phyloP scores from a whole-genome alignment of 2,329 filamentous ascomycete genomes.

The Microcyclospora tardicrescens region DNA sequence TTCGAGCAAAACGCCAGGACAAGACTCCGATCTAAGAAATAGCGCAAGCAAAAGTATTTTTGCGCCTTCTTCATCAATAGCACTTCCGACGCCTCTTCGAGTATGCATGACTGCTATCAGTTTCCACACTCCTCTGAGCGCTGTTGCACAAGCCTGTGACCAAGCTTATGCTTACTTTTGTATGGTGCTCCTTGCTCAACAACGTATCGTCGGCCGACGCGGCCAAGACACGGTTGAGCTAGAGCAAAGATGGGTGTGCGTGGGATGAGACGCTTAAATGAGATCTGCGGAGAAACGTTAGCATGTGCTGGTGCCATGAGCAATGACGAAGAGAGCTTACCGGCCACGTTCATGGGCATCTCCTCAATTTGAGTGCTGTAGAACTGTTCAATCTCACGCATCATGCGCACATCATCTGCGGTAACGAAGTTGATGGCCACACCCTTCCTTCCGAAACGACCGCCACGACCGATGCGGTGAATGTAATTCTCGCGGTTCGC shows the following conservation, averaged over 20 bases:
- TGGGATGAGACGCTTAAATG: conserved; percentile 22
- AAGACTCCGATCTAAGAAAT: conserved; percentile 17
- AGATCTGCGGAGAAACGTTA: conserved; percentile 30
- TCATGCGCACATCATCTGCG: conserved; percentile 97
- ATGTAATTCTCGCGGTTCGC: conserved; percentile 99
- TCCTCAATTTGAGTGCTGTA: conserved; percentile 99
- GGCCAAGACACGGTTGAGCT: conserved; percentile 11
- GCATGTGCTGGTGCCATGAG: not conserved
- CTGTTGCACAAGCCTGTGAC: not conserved
- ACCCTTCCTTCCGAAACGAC: conserved; percentile 99
- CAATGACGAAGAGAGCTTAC: conserved; percentile 28
- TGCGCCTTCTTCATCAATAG: conserved; percentile 10
- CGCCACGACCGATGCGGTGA: conserved; percentile 97
- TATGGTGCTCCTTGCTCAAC: conserved; percentile 2
- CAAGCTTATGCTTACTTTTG: conserved; percentile 2
- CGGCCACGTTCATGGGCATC: conserved; percentile 91
- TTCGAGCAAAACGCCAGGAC: conserved; percentile 14
- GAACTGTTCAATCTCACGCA: conserved; percentile 99
- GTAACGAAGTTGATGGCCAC: conserved; percentile 99
- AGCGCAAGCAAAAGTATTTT: conserved; percentile 14
- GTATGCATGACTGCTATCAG: conserved; percentile 16
- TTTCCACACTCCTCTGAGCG: too few species aligned
- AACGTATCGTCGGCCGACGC: not conserved
- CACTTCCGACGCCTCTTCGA: conserved; percentile 12
- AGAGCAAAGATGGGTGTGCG: conserved; percentile 9